Evolutionary conservation across 2,329 filamentous ascomycete species (phyloP).

Genomic region (Aureobasidium sp.): DNA sequence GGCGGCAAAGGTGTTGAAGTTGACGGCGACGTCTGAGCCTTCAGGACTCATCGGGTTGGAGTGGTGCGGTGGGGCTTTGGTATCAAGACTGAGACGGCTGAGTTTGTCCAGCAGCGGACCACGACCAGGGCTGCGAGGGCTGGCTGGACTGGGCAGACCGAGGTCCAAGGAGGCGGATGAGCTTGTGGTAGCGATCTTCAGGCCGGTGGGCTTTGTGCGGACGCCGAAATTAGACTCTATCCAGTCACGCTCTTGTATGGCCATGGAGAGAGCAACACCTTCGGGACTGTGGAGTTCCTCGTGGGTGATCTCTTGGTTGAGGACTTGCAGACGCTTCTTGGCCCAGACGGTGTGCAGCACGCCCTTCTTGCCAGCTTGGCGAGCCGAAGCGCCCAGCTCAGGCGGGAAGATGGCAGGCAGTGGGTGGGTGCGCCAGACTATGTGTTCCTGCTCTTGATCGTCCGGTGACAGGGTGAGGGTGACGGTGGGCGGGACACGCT

Average conservation of each 20-base stretch:
- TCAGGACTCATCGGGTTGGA: constrained; percentile 55
- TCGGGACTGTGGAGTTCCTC: constrained; percentile 71
- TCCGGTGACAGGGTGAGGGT: constrained; percentile 52
- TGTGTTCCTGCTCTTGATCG: constrained; percentile 26
- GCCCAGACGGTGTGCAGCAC: constrained; percentile 89
- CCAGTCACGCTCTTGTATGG: constrained; percentile 75
- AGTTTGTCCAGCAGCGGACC: constrained; percentile 71
- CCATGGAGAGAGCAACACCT: constrained; percentile 79
- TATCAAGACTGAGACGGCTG: constrained; percentile 70
- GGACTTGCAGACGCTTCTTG: constrained; percentile 67
- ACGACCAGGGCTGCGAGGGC: constrained; percentile 56
- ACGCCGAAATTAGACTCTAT: constrained; percentile 75
- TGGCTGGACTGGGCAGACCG: constrained; percentile 46
- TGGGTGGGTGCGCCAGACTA: constrained; percentile 62
- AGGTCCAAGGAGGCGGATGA: constrained; percentile 20
- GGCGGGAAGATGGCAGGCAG: constrained; percentile 81
- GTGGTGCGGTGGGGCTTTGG: constrained; percentile 38
- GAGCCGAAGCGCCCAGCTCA: constrained; percentile 60
- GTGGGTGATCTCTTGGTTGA: constrained; percentile 67
- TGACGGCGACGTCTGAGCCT: constrained; percentile 55
- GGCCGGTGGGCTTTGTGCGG: constrained; percentile 34
- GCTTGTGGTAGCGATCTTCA: constrained; percentile 28
- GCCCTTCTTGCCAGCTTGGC: constrained; percentile 65
- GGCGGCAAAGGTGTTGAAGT: constrained; percentile 50
- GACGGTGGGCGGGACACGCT: constrained; percentile 64